Conservation (phyloP, 2,329 filamentous ascomycete genomes). For the Neonectria punicea region DNA sequence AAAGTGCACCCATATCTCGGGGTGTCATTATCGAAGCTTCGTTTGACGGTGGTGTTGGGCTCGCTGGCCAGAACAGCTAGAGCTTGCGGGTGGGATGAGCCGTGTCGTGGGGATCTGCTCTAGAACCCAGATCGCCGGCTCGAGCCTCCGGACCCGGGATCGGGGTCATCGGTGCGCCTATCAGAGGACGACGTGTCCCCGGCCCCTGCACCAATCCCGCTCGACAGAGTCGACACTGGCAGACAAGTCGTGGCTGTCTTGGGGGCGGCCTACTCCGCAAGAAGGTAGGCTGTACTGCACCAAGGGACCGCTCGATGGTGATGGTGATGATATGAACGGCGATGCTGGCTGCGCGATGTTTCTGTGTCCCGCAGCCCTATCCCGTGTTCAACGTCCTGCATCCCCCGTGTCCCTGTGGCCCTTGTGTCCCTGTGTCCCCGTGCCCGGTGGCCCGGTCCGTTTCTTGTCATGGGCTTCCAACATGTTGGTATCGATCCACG, state of each 20-base stretch:
- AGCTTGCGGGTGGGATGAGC: slow-evolving; percentile 1
- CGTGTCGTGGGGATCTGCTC: slow-evolving; percentile 6
- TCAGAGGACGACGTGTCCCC: slow-evolving; percentile 3
- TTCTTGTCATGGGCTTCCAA: slow-evolving; percentile 11
- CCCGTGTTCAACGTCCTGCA: not conserved
- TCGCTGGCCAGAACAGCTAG: not conserved
- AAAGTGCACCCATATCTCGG: not conserved
- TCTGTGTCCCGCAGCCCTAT: not conserved
- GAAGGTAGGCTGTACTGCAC: not conserved
- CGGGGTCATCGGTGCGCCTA: slow-evolving; percentile 32
- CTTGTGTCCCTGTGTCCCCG: not conserved
- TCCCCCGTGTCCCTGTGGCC: not conserved
- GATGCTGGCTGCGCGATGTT: not conserved
- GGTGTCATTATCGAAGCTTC: slow-evolving; percentile 16
- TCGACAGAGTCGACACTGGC: not conserved
- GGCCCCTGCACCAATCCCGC: slow-evolving; percentile 12
- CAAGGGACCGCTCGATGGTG: slow-evolving; percentile 10
- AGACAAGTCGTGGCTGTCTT: not conserved
- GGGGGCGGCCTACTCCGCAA: slow-evolving; percentile 1
- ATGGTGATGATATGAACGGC: not conserved
- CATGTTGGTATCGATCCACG: slow-evolving; percentile 11
- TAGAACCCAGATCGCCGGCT: slow-evolving; percentile 39
- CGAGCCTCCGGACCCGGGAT: slow-evolving; percentile 33
- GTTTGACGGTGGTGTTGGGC: slow-evolving; percentile 1
- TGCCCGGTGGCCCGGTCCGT: not conserved